Evolutionary conservation across 129 eudicot genomes (phyloP).

Genomic region (Centella asiatica): DNA sequence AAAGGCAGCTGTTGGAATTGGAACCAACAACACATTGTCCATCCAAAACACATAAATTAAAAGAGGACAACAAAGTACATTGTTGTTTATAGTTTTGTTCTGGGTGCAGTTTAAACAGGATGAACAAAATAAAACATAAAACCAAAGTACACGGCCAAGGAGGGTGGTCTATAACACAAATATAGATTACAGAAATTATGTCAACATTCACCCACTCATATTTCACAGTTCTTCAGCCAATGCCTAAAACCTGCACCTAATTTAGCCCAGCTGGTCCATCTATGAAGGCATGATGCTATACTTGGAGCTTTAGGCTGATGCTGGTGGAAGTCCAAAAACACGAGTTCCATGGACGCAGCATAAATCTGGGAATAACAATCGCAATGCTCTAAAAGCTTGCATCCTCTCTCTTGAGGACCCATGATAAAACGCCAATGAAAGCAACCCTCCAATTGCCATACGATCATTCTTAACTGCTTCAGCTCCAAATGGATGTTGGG

Average conservation of each 20-base stretch:
- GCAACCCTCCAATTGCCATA: background rate
- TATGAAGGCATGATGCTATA: too few relatives aligned
- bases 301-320: too few relatives aligned
- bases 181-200: too few relatives aligned
- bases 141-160: background rate
- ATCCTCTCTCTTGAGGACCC: background rate
- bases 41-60: background rate
- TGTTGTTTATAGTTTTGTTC: too few relatives aligned
- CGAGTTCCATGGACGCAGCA: too few relatives aligned
- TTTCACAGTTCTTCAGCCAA: too few relatives aligned
- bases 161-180: too few relatives aligned
- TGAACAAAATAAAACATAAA: background rate
- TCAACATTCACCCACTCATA: too few relatives aligned
- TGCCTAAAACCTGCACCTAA: too few relatives aligned
- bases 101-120: background rate
- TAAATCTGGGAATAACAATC: background rate
- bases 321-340: too few relatives aligned
- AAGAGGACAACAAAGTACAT: too few relatives aligned
- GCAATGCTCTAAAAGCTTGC: background rate
- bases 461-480: background rate
- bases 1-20: background rate
- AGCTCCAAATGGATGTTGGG: background rate
- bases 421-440: background rate
- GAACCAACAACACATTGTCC: background rate
- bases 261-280: too few relatives aligned